Conservation (phyloP, 2,329 filamentous ascomycete species). For the Metarhizium robertsii region DNA sequence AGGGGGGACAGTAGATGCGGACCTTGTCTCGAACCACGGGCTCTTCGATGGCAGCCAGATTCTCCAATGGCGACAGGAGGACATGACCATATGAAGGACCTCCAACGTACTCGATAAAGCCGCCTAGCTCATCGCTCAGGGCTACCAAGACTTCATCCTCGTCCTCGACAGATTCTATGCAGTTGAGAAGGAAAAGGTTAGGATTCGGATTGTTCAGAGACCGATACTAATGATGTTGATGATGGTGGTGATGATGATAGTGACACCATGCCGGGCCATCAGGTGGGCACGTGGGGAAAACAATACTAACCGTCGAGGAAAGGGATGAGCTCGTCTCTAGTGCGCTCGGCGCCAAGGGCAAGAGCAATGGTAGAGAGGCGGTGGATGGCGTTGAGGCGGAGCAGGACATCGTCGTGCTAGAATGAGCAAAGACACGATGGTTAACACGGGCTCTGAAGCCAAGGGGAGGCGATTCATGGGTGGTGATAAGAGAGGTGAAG, state of each 20-base stretch:
- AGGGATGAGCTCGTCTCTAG: slow-evolving; percentile 95
- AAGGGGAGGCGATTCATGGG: slow-evolving; percentile 1
- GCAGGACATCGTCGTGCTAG: slow-evolving; percentile 95
- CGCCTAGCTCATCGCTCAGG: slow-evolving; percentile 90
- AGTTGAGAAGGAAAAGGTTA: background rate
- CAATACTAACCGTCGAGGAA: slow-evolving; percentile 84
- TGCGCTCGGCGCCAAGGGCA: slow-evolving; percentile 89
- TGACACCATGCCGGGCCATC: background rate
- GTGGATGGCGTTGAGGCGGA: slow-evolving; percentile 97
- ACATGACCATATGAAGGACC: slow-evolving; percentile 91
- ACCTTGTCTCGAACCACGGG: slow-evolving; percentile 97
- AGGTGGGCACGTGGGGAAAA: slow-evolving; percentile 1
- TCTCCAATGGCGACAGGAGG: slow-evolving; percentile 92
- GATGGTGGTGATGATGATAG: background rate
- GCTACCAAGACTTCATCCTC: slow-evolving; percentile 98
- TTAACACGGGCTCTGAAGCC: slow-evolving; percentile 14
- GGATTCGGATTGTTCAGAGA: background rate
- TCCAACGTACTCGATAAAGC: slow-evolving; percentile 95
- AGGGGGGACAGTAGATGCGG: slow-evolving; percentile 11
- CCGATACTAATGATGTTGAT: background rate
- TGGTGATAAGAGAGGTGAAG: slow-evolving; percentile 6
- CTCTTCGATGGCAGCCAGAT: slow-evolving; percentile 96
- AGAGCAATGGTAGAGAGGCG: slow-evolving; percentile 96
- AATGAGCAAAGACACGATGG: slow-evolving; percentile 10
- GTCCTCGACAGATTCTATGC: slow-evolving; percentile 90